Conservation (phyloP, 345 rosid genomes). For the Sonneratia alba region DNA sequence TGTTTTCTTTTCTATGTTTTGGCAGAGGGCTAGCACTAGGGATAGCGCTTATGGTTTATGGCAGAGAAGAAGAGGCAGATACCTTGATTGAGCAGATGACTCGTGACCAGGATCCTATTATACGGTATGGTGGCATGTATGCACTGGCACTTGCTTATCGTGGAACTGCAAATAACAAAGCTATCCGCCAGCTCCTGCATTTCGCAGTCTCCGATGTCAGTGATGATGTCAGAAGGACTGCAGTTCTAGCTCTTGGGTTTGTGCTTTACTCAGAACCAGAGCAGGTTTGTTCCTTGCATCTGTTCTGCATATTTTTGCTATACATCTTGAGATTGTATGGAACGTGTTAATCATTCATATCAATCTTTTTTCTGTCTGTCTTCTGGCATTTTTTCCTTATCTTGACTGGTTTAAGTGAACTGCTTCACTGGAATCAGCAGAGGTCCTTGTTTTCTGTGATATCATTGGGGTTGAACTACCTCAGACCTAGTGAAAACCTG, state of each 20-base stretch:
- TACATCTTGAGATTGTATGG: not conserved
- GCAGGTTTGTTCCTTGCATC: slow-evolving; percentile 44
- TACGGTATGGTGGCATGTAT: slow-evolving; percentile 99
- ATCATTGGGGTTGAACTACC: not conserved
- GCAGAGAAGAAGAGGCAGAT: slow-evolving; percentile 99
- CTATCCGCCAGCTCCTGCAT: slow-evolving; percentile 95
- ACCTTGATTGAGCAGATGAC: slow-evolving; percentile 98
- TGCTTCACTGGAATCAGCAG: too few relatives aligned
- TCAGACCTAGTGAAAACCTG: too few relatives aligned
- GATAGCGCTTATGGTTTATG: slow-evolving; percentile 94
- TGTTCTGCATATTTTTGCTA: not conserved
- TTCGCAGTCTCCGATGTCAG: slow-evolving; percentile 99
- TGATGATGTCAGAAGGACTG: slow-evolving; percentile 97
- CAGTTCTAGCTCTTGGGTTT: slow-evolving; percentile 97
- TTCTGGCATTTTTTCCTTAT: not conserved
- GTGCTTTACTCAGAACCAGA: slow-evolving; percentile 96
- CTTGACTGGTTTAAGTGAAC: not conserved
- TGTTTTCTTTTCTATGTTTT: slow-evolving; percentile 1
- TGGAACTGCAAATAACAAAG: slow-evolving; percentile 97
- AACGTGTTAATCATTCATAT: not conserved
- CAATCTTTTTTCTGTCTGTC: not conserved
- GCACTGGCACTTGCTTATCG: slow-evolving; percentile 95
- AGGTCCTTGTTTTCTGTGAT: not conserved
- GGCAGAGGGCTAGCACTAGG: slow-evolving; percentile 91
- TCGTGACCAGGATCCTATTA: slow-evolving; percentile 91